Conservation (phyloP, 768 basidiomycete genomes). For the Phylloporus rhodoxanthus region DNA sequence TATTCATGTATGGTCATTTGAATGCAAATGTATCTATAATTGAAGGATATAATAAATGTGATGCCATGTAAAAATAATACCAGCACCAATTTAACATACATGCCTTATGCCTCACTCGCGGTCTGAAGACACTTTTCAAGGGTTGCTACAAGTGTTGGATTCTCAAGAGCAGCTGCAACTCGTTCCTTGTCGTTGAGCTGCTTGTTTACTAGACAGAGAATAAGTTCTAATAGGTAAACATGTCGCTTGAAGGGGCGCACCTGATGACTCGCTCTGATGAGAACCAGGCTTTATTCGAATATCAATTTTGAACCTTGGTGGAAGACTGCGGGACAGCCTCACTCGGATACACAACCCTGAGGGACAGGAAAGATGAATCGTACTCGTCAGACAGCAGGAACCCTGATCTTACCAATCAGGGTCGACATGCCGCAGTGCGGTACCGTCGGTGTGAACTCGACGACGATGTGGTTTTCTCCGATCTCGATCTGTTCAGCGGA, state of each 20-base stretch:
- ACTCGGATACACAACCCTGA: slow-evolving; percentile 90
- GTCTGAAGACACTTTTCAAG: slow-evolving; percentile 72
- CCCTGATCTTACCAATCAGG: slow-evolving; percentile 65
- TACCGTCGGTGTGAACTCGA: slow-evolving; percentile 96
- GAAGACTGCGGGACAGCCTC: slow-evolving; percentile 80
- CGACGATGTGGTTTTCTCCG: slow-evolving; percentile 58
- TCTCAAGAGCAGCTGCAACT: slow-evolving; percentile 95
- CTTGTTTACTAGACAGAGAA: slow-evolving; percentile 71
- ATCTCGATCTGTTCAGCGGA: slow-evolving; percentile 79
- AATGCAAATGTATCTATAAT: not conserved
- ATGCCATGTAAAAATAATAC: not conserved
- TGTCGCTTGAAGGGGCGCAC: slow-evolving; percentile 36
- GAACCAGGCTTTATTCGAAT: slow-evolving; percentile 90
- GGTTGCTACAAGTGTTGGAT: slow-evolving; percentile 76
- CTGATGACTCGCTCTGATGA: slow-evolving; percentile 89
- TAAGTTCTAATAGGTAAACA: not conserved
- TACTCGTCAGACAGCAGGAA: not conserved
- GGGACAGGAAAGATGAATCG: not conserved
- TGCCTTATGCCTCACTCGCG: slow-evolving; percentile 13
- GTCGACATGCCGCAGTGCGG: slow-evolving; percentile 98
- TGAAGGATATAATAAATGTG: not conserved
- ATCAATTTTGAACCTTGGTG: slow-evolving; percentile 91
- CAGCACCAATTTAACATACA: slow-evolving; percentile 1
- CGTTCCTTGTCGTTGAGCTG: slow-evolving; percentile 99
- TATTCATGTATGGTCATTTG: not conserved